Percentiles rank a stretch among this genome's conserved stretches.
phyloP scores from a whole-genome alignment of 441 rosid species.

The Gossypium schwendimanii region DNA sequence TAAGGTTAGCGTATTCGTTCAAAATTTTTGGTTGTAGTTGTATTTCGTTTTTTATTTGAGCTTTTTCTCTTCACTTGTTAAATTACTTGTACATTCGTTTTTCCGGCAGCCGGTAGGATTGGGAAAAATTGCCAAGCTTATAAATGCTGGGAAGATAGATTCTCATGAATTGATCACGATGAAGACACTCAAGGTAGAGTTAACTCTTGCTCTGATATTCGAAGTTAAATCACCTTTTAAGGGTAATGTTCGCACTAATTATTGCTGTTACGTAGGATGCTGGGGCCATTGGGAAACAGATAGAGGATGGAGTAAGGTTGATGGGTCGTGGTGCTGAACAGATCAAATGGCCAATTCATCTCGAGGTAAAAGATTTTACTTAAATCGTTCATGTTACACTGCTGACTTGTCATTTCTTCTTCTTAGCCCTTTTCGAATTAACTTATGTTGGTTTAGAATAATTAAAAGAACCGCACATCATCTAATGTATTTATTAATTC shows the following conservation, averaged over 20 bases:
- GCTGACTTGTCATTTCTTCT: not conserved
- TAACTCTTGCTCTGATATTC: not conserved
- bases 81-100: not conserved
- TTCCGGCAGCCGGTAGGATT: conserved; percentile 87
- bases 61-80: not conserved
- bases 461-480: not conserved
- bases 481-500: not conserved
- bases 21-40: not conserved
- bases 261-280: conserved; percentile 39
- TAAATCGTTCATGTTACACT: conserved; percentile 5
- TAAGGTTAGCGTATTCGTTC: not conserved
- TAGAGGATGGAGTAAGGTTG: conserved; percentile 87
- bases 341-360: conserved; percentile 89
- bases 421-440: not conserved
- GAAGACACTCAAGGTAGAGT: conserved; percentile 85
- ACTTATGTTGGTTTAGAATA: not conserved
- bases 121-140: conserved; percentile 82
- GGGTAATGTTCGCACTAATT: conserved; percentile 1
- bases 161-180: conserved; percentile 88
- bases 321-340: conserved; percentile 90
- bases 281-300: conserved; percentile 81
- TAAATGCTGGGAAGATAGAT: conserved; percentile 86
- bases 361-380: conserved; percentile 49
- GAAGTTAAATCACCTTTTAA: not conserved
- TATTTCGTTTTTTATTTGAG: not conserved